phyloP scores from a whole-genome alignment of 805 yeast species.

The Spathaspora boniae region DNA sequence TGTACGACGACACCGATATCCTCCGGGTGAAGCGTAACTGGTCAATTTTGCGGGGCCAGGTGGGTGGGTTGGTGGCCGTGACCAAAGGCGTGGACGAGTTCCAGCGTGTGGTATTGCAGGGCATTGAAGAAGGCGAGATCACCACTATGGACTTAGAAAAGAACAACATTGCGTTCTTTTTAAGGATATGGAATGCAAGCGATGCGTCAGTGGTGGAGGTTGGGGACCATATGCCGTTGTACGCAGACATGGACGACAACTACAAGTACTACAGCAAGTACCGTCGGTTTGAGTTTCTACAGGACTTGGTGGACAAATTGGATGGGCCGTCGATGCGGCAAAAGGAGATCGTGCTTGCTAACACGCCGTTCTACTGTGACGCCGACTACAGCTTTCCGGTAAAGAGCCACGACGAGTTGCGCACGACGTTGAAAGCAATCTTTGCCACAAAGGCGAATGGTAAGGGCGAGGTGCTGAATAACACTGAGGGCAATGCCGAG shows the following conservation, averaged over 20 bases:
- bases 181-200: constrained; percentile 62
- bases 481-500: too few relatives aligned
- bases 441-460: constrained; percentile 24
- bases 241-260: constrained; percentile 44
- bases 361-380: constrained; percentile 41
- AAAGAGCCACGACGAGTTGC: constrained; percentile 29
- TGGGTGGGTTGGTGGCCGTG: constrained; percentile 51
- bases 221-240: constrained; percentile 36
- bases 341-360: constrained; percentile 54
- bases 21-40: constrained; percentile 59
- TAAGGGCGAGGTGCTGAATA: too few relatives aligned
- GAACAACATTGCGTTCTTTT: constrained; percentile 48
- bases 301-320: constrained; percentile 21
- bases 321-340: constrained; percentile 67
- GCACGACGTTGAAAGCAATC: constrained; percentile 49
- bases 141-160: constrained; percentile 47
- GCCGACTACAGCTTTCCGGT: constrained; percentile 5
- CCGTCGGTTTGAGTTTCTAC: not conserved
- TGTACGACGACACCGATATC: constrained; percentile 42
- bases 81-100: constrained; percentile 58
- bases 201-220: constrained; percentile 34
- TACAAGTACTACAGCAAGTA: constrained; percentile 35
- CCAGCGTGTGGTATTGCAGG: constrained; percentile 60
- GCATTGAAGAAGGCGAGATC: constrained; percentile 54
- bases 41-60: constrained; percentile 58